Percentiles rank a stretch among this genome's conserved stretches.
phyloP scores from a whole-genome alignment of 345 rosid species.

The Syzygium jambos region DNA sequence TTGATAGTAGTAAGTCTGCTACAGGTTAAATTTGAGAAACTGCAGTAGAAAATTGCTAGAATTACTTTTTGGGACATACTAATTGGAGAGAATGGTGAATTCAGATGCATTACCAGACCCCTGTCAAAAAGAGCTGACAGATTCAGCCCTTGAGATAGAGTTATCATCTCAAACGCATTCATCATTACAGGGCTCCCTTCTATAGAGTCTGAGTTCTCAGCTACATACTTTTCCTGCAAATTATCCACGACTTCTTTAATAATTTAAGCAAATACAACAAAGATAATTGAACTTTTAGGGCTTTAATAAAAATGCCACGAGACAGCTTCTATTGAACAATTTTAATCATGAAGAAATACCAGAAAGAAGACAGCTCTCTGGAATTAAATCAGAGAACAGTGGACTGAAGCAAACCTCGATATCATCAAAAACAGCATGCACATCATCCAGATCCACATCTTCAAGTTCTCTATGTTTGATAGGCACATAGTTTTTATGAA shows the following conservation, averaged over 20 bases:
- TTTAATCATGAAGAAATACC: neutral
- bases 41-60: neutral
- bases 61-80: neutral
- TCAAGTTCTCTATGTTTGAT: constrained; percentile 35
- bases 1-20: neutral
- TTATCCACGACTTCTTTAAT: neutral
- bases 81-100: neutral
- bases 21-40: neutral
- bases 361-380: neutral
- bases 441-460: constrained; percentile 70
- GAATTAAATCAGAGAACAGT: neutral
- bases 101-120: constrained; percentile 44
- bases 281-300: neutral
- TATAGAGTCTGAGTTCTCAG: constrained; percentile 36
- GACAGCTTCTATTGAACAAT: neutral
- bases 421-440: constrained; percentile 72
- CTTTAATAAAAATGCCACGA: neutral
- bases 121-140: constrained; percentile 87
- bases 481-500: constrained; percentile 49
- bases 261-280: neutral
- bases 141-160: constrained; percentile 92
- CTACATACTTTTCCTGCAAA: constrained; percentile 61
- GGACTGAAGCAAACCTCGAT: constrained; percentile 56
- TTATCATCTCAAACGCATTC: constrained; percentile 99
- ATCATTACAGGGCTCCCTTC: constrained; percentile 62